phyloP scores from a whole-genome alignment of 2,329 filamentous ascomycete species.

The Lizonia empirigonia region DNA sequence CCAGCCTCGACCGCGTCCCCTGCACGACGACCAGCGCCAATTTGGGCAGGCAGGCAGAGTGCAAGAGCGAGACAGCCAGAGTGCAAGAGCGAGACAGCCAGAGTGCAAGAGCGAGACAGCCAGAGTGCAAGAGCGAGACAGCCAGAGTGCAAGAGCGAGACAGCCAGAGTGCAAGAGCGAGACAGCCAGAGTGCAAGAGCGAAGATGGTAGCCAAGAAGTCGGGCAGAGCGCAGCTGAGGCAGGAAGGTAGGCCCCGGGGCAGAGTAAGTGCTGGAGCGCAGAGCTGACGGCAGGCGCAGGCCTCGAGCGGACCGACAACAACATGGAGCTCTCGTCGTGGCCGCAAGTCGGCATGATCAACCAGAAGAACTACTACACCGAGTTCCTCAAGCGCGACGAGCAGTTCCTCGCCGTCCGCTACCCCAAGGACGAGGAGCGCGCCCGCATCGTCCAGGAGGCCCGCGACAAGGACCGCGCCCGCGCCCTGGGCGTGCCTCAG shows the following conservation, averaged over 20 bases:
- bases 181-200: no score
- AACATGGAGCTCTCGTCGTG: slow-evolving; percentile 94
- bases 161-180: neutral
- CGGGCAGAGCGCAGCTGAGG: slow-evolving; percentile 64
- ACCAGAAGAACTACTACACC: slow-evolving; percentile 96
- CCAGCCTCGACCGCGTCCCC: no score
- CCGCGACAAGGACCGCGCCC: slow-evolving; percentile 83
- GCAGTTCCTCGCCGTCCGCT: slow-evolving; percentile 85
- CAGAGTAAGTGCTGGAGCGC: no score
- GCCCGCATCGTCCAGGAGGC: slow-evolving; percentile 84
- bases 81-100: no score
- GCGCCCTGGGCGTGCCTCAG: slow-evolving; percentile 72
- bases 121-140: no score
- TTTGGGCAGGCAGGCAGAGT: no score
- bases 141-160: no score
- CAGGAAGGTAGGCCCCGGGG: slow-evolving; percentile 62
- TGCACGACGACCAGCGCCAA: no score
- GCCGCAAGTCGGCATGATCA: slow-evolving; percentile 92
- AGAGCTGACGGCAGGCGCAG: slow-evolving; percentile 55
- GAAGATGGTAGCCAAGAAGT: slow-evolving; percentile 70
- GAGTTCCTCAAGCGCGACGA: slow-evolving; percentile 99
- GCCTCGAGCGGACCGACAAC: slow-evolving; percentile 95
- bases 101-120: no score
- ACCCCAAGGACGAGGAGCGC: slow-evolving; percentile 84
- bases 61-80: no score